These are phyloP conservation scores for Exophiala calicioides DNA, from an alignment of 2,329 filamentous ascomycete genomes.

Conservation along the genomic window DNA sequence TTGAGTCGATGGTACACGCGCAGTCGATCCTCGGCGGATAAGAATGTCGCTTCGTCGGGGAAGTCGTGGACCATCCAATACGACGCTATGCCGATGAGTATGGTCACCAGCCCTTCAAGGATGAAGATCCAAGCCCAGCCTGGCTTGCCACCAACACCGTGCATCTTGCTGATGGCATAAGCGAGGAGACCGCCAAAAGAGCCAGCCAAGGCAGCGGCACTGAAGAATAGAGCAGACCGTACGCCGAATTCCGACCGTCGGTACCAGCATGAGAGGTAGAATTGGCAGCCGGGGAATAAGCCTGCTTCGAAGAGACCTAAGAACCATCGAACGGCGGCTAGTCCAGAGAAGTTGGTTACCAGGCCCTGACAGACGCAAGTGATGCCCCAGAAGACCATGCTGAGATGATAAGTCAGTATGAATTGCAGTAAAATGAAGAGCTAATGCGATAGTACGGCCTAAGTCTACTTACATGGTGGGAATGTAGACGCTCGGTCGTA, in stretches of 20 bases:
- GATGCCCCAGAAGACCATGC: conserved; percentile 54
- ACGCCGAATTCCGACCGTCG: conserved; percentile 44
- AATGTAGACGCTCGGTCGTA: conserved; percentile 29
- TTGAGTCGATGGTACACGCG: conserved; percentile 38
- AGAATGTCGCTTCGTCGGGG: conserved; percentile 50
- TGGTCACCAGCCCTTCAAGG: conserved; percentile 53
- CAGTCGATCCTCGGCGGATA: conserved; percentile 46
- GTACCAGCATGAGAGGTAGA: conserved; percentile 51
- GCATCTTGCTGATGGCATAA: conserved; percentile 54
- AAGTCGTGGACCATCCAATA: conserved; percentile 53
- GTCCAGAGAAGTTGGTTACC: conserved; percentile 50
- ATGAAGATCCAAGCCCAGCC: conserved; percentile 59
- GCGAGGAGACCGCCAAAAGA: conserved; percentile 56
- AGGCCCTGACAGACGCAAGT: conserved; percentile 36
- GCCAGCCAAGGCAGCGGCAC: conserved; percentile 51
- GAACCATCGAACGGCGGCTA: conserved; percentile 35
- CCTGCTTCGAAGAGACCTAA: conserved; percentile 36
- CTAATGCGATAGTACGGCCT: conserved; percentile 48
- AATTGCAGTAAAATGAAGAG: no score
- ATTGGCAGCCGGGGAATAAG: conserved; percentile 45
- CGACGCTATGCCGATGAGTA: no score
- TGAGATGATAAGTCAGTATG: conserved; percentile 32
- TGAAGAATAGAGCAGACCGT: conserved; percentile 50
- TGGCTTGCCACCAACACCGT: conserved; percentile 48
- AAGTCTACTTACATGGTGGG: conserved; percentile 42